Conservation (phyloP, 2,329 filamentous ascomycete species). For the Periconia macrospinosa region DNA sequence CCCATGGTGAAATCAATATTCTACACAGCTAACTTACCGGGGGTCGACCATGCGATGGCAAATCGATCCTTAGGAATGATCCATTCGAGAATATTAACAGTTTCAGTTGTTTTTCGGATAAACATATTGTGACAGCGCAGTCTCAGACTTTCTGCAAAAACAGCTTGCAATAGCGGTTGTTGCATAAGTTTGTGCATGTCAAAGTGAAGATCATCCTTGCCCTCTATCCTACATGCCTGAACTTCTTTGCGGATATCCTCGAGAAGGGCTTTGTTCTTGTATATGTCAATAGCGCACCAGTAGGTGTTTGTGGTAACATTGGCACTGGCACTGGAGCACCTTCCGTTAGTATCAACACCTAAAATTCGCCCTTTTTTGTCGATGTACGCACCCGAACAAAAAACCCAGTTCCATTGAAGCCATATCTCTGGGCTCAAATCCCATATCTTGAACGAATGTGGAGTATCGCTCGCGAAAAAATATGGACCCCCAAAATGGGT, state of each 20-base stretch:
- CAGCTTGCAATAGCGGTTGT: conserved; percentile 35
- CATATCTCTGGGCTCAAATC: conserved; percentile 8
- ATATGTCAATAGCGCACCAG: conserved; percentile 29
- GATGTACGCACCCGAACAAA: conserved; percentile 4
- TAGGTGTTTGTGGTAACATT: conserved; percentile 7
- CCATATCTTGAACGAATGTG: conserved; percentile 5
- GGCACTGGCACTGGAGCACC: conserved; percentile 1
- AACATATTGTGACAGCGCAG: conserved; percentile 21
- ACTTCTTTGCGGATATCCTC: conserved; percentile 7
- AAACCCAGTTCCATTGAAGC: conserved; percentile 10
- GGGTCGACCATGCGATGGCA: conserved; percentile 29
- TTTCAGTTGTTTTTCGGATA: conserved; percentile 14
- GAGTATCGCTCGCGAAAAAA: conserved; percentile 8
- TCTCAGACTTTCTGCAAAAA: conserved; percentile 41
- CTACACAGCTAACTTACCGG: conserved; percentile 10
- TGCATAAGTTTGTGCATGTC: conserved; percentile 7
- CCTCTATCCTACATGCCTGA: background rate
- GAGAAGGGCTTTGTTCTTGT: conserved; percentile 20
- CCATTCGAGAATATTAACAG: conserved; percentile 32
- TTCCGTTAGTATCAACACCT: background rate
- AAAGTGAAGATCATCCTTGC: conserved; percentile 11
- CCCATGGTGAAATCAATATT: too few species aligned
- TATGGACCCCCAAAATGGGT: conserved; percentile 11
- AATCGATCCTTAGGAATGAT: conserved; percentile 26
- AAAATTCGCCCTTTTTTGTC: background rate